These are phyloP conservation scores for Neurospora pannonica DNA, from an alignment of 495 filamentous ascomycete species.

Conservation along the genomic window DNA sequence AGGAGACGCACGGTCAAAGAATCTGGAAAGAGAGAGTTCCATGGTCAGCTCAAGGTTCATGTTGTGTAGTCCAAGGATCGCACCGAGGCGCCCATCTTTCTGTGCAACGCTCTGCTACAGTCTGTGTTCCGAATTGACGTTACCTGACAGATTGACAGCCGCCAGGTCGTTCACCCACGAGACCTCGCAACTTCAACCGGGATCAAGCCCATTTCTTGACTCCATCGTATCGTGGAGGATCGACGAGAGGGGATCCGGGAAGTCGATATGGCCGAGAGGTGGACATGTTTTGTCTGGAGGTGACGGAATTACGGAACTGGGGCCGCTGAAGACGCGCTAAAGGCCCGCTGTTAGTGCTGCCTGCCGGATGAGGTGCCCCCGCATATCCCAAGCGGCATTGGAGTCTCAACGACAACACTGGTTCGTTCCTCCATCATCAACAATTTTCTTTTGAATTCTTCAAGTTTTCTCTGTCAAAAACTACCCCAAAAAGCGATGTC, in stretches of 20 bases:
- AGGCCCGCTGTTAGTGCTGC: not conserved
- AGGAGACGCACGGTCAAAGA: no score
- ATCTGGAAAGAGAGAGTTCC: no score
- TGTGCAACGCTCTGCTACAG: not conserved
- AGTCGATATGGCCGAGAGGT: not conserved
- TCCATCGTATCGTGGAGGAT: not conserved
- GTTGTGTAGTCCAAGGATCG: not conserved
- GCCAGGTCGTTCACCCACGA: not conserved
- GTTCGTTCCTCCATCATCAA: not conserved
- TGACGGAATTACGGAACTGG: not conserved
- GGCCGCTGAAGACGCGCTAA: not conserved
- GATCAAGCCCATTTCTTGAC: not conserved
- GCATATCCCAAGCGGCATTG: not conserved
- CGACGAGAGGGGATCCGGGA: not conserved
- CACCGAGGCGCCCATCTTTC: no score
- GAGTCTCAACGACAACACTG: not conserved
- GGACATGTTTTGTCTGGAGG: not conserved
- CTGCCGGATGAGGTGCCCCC: not conserved
- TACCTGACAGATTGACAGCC: not conserved
- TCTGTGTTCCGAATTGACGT: not conserved
- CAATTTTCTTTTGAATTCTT: not conserved
- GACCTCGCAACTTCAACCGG: not conserved
- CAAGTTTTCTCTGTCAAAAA: not conserved
- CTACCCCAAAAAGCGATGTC: not conserved
- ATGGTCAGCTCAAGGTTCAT: no score